Base-by-base conservation (phyloP, 2,329 filamentous ascomycete genomes). In the Nakataea oryzae region DNA sequence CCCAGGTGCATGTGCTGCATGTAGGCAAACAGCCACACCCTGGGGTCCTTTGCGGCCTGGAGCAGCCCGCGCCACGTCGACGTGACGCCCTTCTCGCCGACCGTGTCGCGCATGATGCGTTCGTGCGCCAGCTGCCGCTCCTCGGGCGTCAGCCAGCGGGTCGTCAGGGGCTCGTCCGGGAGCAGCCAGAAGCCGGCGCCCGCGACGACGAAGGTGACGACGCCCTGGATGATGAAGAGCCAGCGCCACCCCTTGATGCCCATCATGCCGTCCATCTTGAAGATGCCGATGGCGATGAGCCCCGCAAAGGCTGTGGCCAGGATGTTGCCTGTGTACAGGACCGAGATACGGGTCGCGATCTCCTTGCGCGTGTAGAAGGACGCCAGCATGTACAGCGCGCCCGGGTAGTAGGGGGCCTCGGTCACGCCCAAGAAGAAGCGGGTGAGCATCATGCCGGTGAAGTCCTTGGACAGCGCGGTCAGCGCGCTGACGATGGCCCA, bases 191-290 rank as follows among this genome's bases (percentile, higher is more conserved):
- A 70, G 24, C 64, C 67, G 1, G 70, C 67, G 6, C 84, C 69
- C 13, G 87, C 86, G 32, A 90, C 77, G 8, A 74, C 76, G 28
- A 90, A 74, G 1, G 87, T 90, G 63, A 87, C 79, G 21, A 79
- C 76, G 28, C 88, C 88, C 71, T 91, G 87, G 50, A 90, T 85
- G 61, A 90, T 85, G 73, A 89, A 89, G 0, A 89, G 58, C 58
- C 58, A 87, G 17, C 85, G 77, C 87, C 81, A 90, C 4, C 58
- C 58, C 24, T 29, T 21, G 28, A 59, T 29, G 32, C 58, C 58
- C 26, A 21, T 17, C 26, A 13, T 29, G 57, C 82, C 79, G 64
- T 88, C 79, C 78, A 92, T 81, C n/a, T 77, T 75, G 0, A 83
- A 85, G 63, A 90, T 87, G 5, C 86, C 83, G 0, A 81, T 81